Conservation (phyloP, 192 early-diverging fungal species). For the Bifiguratus adelaidae region DNA sequence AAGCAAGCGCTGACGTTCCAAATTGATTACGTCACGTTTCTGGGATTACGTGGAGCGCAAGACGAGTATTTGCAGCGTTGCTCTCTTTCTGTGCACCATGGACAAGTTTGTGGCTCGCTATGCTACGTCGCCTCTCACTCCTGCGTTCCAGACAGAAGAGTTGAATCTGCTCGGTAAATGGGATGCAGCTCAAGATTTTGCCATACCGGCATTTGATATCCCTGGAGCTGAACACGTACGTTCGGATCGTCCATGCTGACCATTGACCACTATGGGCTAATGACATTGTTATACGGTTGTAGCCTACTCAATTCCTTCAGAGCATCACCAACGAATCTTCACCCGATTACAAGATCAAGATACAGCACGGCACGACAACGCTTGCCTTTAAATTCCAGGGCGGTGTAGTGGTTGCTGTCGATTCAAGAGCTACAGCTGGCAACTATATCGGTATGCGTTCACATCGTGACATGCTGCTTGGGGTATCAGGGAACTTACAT, state of each 20-base stretch:
- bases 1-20: background rate
- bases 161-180: slow-evolving; percentile 13
- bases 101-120: background rate
- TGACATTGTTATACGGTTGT: background rate
- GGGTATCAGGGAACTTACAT: background rate
- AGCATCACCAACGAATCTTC: slow-evolving; percentile 66
- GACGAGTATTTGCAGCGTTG: background rate
- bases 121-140: background rate
- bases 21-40: background rate
- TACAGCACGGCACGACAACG: slow-evolving; percentile 96
- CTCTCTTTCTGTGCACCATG: background rate
- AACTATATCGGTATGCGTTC: slow-evolving; percentile 66
- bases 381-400: slow-evolving; percentile 94
- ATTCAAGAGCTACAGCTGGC: slow-evolving; percentile 93
- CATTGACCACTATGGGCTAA: background rate
- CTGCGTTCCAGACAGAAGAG: background rate
- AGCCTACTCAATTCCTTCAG: slow-evolving; percentile 85
- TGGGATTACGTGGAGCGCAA: background rate
- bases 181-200: slow-evolving; percentile 40
- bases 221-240: slow-evolving; percentile 42
- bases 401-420: slow-evolving; percentile 90
- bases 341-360: slow-evolving; percentile 75
- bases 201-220: slow-evolving; percentile 42
- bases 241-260: background rate
- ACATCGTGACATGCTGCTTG: background rate